These are phyloP conservation scores for Aegilops umbellulata DNA, from an alignment of 176 grass and related monocot species.

Conservation along the genomic window DNA sequence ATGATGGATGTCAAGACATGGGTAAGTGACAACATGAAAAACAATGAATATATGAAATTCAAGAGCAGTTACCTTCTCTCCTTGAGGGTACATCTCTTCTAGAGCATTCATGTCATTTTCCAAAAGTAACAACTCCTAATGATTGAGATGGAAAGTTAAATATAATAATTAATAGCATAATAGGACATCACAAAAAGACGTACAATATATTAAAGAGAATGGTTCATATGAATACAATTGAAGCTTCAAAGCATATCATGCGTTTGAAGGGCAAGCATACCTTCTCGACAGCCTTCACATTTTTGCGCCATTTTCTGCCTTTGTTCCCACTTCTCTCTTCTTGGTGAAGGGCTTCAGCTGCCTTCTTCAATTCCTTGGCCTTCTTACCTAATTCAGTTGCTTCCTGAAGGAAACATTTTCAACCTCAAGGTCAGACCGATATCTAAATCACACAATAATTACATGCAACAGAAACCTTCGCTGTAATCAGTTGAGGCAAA, in stretches of 20 bases:
- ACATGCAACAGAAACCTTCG: neutral
- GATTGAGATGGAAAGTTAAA: constrained; percentile 5
- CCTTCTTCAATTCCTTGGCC: constrained; percentile 88
- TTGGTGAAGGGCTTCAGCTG: constrained; percentile 88
- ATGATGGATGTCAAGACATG: constrained; percentile 38
- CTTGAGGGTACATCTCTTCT: constrained; percentile 99
- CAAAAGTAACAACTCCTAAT: constrained; percentile 82
- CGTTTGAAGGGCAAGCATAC: constrained; percentile 23
- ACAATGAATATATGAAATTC: constrained; percentile 11
- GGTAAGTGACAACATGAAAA: constrained; percentile 22
- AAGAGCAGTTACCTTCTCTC: constrained; percentile 59
- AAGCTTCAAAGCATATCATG: neutral
- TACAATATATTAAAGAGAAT: neutral
- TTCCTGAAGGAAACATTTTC: constrained; percentile 46
- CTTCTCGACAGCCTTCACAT: constrained; percentile 91
- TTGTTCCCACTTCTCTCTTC: constrained; percentile 88
- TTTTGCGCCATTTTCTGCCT: constrained; percentile 98
- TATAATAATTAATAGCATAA: neutral
- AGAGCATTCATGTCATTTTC: constrained; percentile 95
- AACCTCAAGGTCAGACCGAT: neutral
- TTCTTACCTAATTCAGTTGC: constrained; percentile 98
- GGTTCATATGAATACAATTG: neutral
- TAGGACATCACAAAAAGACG: neutral
- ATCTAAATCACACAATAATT: neutral
- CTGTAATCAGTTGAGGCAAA: constrained; percentile 21